Evolutionary conservation across 169 alveolate genomes (phyloP), one percentile per base, ranked within the genome.

Genomic region (Plasmodium gallinaceum): DNA sequence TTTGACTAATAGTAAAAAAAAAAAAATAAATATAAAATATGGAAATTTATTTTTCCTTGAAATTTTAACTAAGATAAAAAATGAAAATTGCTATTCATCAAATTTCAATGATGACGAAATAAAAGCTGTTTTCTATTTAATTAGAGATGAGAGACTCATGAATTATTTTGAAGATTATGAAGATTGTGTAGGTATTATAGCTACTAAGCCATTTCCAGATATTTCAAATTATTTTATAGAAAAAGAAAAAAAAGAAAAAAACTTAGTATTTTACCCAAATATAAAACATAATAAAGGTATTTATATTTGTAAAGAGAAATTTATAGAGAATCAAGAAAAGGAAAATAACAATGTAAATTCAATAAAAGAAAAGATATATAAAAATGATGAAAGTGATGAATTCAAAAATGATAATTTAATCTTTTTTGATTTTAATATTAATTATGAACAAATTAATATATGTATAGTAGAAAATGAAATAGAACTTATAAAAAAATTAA

Each of bases 1-100:
- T 4, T n/a, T 42, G 12, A 12, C 64, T 6, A 14, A 54, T n/a
- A 54, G 22, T 14, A 54, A 46, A 66, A 18, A 45, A 65, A 48
- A 66, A 78, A 78, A 78, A 64, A 64, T 78, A 70, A 78, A 78
- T 43, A 78, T 58, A 65, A 78, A 78, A 20, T 78, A 78, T 43
- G 89, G 89, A 65, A 78, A 64, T 20, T 24, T 78, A 51, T 43
- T 78, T 32, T 78, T 78, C 57, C 68, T 78, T 64, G 89, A 78
- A 65, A 78, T 78, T 45, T 60, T 78, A 26, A 78, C 89, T 16
- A 78, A 78, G 62, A 70, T 78, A 20, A 66, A 78, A 42, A 39
- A 54, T 18, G 78, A 78, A 65, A 66, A 46, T 65, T 69, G 62
- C 45, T 20, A 78, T 42, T 46, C 32, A 2, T 66, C 89, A 18